Base-by-base conservation (phyloP, 441 rosid species). In the Adansonia gregorii region DNA sequence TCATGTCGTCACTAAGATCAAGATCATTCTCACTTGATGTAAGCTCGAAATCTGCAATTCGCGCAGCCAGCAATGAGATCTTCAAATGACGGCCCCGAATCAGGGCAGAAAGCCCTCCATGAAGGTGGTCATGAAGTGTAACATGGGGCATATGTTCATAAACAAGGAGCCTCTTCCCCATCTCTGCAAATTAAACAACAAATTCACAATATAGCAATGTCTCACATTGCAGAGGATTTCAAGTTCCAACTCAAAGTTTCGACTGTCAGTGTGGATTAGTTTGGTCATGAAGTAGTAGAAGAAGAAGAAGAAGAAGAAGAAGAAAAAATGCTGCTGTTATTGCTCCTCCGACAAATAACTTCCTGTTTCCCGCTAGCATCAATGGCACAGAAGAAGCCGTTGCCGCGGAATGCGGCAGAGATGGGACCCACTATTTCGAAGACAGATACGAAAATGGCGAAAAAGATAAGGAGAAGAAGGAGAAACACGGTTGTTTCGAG, bases 291-390 rank as follows among this genome's bases (percentile, higher is more conserved):
- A 15, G 75, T 5, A 11, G 73, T 0, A 6, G 51, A 1, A 74
- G 71, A 22, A 2, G 82, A 8, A 74, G 79, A 41, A 0, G 74
- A 3, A 11, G 69, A 74, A 71, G 79, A 41, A 0, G 84, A 39
- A 19, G 85, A 78, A 72, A 80, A 67, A 24, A 88, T 83, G 6
- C 92, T 87, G 11, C 58, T 79, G 87, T 89, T 91, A 78, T 83
- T 91, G 2, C 87, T 88, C 27, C 27, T 24, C 97, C 98, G 92
- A 84, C 96, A 94, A 64, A 91, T 81, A 63, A 94, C 93, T 9
- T 84, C 83, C 81, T 94, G 98, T 54, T 87, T 88, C 61, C 98
- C 97, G 69, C 97, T 85, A 64, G 98, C 98, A 73, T 92, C 95
- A 72, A 94, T 94, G 86, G 98, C 95, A 76, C 98, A 94, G 81